A percentile compares a stretch with the other conserved stretches of the same genome.
Conservation (phyloP, 768 basidiomycete genomes). For the Xerocomellus amylosporus region DNA sequence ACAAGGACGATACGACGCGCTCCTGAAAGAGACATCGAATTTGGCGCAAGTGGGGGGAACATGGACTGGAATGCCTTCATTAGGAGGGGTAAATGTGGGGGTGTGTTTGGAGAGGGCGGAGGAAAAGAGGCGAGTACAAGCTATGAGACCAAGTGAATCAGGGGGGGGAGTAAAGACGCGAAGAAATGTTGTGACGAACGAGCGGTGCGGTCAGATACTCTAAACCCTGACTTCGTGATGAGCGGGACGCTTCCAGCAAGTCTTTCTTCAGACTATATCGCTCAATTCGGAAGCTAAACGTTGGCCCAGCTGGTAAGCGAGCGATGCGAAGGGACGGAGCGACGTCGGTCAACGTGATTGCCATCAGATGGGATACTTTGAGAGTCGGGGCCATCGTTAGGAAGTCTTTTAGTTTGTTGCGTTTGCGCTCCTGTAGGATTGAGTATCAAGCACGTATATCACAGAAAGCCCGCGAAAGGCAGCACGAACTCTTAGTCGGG, state of each 20-base stretch:
- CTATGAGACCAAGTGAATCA: constrained; percentile 28
- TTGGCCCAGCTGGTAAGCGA: constrained; percentile 86
- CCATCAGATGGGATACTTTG: constrained; percentile 88
- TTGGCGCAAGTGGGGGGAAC: constrained; percentile 89
- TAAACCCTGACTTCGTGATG: constrained; percentile 73
- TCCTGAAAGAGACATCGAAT: constrained; percentile 75
- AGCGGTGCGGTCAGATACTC: constrained; percentile 92
- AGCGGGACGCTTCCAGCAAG: constrained; percentile 60
- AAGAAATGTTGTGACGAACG: constrained; percentile 44
- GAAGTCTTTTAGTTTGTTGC: constrained; percentile 93
- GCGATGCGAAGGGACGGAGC: constrained; percentile 86
- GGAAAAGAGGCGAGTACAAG: constrained; percentile 91
- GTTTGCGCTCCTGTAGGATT: constrained; percentile 71
- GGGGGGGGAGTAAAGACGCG: neutral
- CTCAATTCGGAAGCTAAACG: constrained; percentile 89
- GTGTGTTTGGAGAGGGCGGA: constrained; percentile 66
- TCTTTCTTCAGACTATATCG: constrained; percentile 91
- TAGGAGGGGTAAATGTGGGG: constrained; percentile 84
- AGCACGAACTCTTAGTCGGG: constrained; percentile 71
- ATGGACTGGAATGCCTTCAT: constrained; percentile 96
- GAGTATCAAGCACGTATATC: constrained; percentile 10
- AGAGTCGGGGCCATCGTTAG: constrained; percentile 88
- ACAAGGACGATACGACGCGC: constrained; percentile 93
- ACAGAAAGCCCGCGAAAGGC: neutral
- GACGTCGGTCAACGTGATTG: constrained; percentile 83